Evolutionary conservation across 2,329 filamentous ascomycete species (phyloP), one percentile per base, ranked within the genome.

Genomic region (Colletotrichum orbiculare): DNA sequence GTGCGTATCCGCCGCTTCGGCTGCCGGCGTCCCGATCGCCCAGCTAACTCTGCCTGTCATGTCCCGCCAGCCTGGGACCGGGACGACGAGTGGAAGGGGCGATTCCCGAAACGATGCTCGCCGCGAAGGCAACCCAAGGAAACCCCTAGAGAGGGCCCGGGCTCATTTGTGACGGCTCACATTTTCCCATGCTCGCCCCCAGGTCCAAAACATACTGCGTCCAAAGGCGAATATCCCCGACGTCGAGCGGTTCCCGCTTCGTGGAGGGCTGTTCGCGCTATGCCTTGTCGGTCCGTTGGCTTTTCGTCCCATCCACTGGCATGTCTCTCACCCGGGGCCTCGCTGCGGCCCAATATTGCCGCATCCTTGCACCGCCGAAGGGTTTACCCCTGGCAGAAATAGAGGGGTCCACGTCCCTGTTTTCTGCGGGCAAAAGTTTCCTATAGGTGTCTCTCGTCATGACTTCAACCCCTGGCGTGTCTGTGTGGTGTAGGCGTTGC

Each of bases 311-410:
- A 15, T 13, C 37, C 34, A 38, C 46, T 50, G 46, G 46, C 11
- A 37, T 62, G 63, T 65, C 63, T 65, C 58, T 52, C 25, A 41
- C 33, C 42, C 47, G 13, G 47, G 10, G 25, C 62, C 37, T 65
- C 58, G 50, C 35, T 61, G 62, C 47, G 58, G 47, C 59, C 53
- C 47, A 65, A 62, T 65, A 65, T 56, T 62, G 47, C 15, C 48
- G 34, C 15, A 65, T 65, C 63, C 58, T 65, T 65, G 63, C 63
- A 65, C 46, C 13, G 25, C 25, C 25, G 25, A 25, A 25, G 25
- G 3, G 25, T 25, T 25, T 53, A 47, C 52, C 58, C 62, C 57
- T 65, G 57, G 58, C 57, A 56, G 42, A 25, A 53, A 15, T 45
- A 43, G 38, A 43, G 54, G 45, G 46, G 42, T 43, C 52, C 56